phyloP scores from a whole-genome alignment of 2,329 filamentous ascomycete genomes.

The Paramyrothecium roridum region DNA sequence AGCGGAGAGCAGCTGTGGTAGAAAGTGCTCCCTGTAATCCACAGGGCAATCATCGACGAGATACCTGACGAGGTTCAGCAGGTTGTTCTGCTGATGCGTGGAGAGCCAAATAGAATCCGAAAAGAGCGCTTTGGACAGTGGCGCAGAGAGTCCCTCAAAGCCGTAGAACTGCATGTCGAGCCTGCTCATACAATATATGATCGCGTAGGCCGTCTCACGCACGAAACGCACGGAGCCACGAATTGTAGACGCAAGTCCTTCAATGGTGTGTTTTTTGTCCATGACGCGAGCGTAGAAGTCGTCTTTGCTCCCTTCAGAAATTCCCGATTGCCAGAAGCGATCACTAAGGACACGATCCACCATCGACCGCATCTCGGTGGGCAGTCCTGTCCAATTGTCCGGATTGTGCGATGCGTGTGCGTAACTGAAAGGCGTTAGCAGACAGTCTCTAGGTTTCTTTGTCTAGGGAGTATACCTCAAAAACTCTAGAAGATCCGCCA shows the following conservation, averaged over 20 bases:
- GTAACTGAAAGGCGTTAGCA: slow-evolving; percentile 48
- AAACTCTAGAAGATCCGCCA: slow-evolving; percentile 84
- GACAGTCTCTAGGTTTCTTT: background rate
- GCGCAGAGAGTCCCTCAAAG: slow-evolving; percentile 77
- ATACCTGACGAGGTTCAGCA: slow-evolving; percentile 83
- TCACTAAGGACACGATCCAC: slow-evolving; percentile 85
- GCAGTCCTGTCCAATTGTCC: slow-evolving; percentile 75
- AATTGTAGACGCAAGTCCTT: slow-evolving; percentile 91
- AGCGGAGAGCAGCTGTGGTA: slow-evolving; percentile 77
- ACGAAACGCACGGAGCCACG: slow-evolving; percentile 85
- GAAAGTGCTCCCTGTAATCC: slow-evolving; percentile 71
- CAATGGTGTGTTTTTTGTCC: slow-evolving; percentile 82
- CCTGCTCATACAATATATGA: slow-evolving; percentile 89
- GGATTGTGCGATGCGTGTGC: slow-evolving; percentile 91
- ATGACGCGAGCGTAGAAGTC: slow-evolving; percentile 93
- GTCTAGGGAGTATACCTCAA: slow-evolving; percentile 51
- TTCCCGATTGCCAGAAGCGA: slow-evolving; percentile 97
- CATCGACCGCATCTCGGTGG: slow-evolving; percentile 70
- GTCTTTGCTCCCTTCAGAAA: slow-evolving; percentile 91
- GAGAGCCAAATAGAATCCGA: slow-evolving; percentile 78
- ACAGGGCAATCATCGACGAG: slow-evolving; percentile 91
- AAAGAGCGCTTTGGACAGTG: slow-evolving; percentile 81
- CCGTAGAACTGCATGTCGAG: slow-evolving; percentile 88
- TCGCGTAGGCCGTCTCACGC: slow-evolving; percentile 89
- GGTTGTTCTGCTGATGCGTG: slow-evolving; percentile 89